These are phyloP conservation scores for Iberis amara DNA, from an alignment of 441 rosid genomes.

Conservation along the genomic window DNA sequence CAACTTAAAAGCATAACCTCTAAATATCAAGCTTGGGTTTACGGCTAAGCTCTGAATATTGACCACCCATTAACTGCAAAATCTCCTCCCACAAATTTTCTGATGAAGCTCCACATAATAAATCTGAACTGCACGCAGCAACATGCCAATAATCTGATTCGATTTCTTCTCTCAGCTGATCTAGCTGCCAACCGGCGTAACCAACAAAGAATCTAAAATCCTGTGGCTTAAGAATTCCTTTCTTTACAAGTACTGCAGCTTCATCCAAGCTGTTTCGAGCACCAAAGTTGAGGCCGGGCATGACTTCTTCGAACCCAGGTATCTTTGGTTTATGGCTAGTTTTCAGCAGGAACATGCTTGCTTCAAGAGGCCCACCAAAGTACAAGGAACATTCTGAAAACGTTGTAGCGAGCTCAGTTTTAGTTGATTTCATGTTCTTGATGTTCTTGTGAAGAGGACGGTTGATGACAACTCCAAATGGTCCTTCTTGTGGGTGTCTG, in stretches of 20 bases:
- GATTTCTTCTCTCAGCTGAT: constrained; percentile 81
- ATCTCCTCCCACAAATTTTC: constrained; percentile 83
- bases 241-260: constrained; percentile 73
- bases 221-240: constrained; percentile 65
- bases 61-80: constrained; percentile 88
- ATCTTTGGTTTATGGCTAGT: constrained; percentile 46
- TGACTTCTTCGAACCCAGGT: constrained; percentile 73
- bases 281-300: constrained; percentile 79
- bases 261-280: constrained; percentile 69
- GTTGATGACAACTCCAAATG: constrained; percentile 81
- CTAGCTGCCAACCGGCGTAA: constrained; percentile 88
- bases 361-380: constrained; percentile 90
- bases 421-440: constrained; percentile 70
- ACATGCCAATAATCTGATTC: constrained; percentile 75
- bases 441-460: constrained; percentile 78
- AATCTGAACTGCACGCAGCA: constrained; percentile 75
- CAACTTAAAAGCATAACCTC: constrained; percentile 20
- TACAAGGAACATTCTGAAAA: constrained; percentile 77
- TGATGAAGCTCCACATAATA: constrained; percentile 51
- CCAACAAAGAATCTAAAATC: constrained; percentile 88
- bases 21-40: constrained; percentile 83
- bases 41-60: constrained; percentile 78
- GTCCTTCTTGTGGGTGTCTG: constrained; percentile 77
- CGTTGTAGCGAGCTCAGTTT: constrained; percentile 65
- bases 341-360: constrained; percentile 71